These are phyloP conservation scores for Tetrapisispora fleetii DNA, from an alignment of 805 yeast species.

Conservation along the genomic window DNA sequence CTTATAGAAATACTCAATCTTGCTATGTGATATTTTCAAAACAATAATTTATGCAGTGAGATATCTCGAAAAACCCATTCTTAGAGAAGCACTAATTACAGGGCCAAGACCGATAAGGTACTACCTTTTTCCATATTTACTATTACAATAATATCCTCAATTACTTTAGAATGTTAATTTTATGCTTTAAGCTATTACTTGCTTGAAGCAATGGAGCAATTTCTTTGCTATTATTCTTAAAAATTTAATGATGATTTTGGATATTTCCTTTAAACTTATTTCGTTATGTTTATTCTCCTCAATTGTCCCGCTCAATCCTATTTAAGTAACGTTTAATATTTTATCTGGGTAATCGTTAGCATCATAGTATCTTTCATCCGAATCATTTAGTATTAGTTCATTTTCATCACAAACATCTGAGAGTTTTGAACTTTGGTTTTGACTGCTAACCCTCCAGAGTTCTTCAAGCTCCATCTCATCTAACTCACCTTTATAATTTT, in stretches of 20 bases:
- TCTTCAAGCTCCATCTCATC: not conserved
- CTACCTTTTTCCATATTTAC: too few relatives aligned
- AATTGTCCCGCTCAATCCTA: not conserved
- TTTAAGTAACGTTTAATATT: not conserved
- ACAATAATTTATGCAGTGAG: not conserved
- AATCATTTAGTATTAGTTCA: not conserved
- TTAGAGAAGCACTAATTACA: too few relatives aligned
- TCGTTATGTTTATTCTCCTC: too few relatives aligned
- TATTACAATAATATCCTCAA: too few relatives aligned
- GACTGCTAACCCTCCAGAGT: not conserved
- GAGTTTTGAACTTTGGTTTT: not conserved
- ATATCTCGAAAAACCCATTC: too few relatives aligned
- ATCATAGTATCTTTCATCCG: not conserved
- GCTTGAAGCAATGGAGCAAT: too few relatives aligned
- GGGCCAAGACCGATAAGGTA: too few relatives aligned
- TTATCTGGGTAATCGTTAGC: constrained; percentile 4
- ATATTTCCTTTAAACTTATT: not conserved
- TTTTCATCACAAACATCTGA: not conserved
- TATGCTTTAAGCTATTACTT: too few relatives aligned
- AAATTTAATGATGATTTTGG: too few relatives aligned
- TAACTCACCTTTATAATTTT: constrained; percentile 7
- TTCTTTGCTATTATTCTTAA: too few relatives aligned
- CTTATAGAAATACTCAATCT: not conserved
- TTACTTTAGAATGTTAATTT: too few relatives aligned
- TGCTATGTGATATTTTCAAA: not conserved